Evolutionary conservation across 2,329 filamentous ascomycete species (phyloP).

Genomic region (Verruconis gallopava): DNA sequence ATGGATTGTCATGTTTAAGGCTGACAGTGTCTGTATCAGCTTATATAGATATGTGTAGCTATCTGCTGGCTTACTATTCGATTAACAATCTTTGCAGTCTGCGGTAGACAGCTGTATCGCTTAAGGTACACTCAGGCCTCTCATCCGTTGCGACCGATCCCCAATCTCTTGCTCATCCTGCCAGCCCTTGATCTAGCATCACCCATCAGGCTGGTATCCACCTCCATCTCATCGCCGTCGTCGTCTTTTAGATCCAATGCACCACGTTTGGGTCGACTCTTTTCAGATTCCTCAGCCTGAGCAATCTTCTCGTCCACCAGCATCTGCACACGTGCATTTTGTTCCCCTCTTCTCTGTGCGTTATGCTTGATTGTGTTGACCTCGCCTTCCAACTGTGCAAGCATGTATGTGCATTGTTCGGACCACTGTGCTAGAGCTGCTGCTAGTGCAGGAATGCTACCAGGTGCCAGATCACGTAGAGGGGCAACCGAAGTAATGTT

Average conservation of each 20-base stretch:
- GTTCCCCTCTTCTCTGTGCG: conserved; percentile 15
- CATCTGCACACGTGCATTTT: conserved; percentile 1
- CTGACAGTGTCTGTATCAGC: too few relatives aligned
- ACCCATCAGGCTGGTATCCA: conserved; percentile 6
- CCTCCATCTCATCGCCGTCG: conserved; percentile 5
- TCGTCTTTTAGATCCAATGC: background rate
- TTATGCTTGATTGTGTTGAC: conserved; percentile 49
- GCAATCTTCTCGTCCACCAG: conserved; percentile 5
- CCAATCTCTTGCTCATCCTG: conserved; percentile 1
- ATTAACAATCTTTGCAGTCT: too few relatives aligned
- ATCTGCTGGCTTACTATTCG: too few relatives aligned
- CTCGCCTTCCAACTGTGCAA: conserved; percentile 63
- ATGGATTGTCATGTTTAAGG: too few relatives aligned
- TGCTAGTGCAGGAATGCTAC: conserved; percentile 56
- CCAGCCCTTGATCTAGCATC: conserved; percentile 7
- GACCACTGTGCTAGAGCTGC: conserved; percentile 61
- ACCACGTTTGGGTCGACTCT: conserved; percentile 4
- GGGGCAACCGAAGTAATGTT: conserved; percentile 70
- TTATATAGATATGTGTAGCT: too few relatives aligned
- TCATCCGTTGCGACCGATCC: background rate
- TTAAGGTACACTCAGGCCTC: too few relatives aligned
- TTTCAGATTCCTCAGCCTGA: conserved; percentile 2
- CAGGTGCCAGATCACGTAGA: conserved; percentile 71
- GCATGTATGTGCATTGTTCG: conserved; percentile 59
- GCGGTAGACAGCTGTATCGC: too few relatives aligned